These are phyloP conservation scores for Monilinia fructicola DNA, from an alignment of 2,329 filamentous ascomycete genomes.

Conservation along the genomic window DNA sequence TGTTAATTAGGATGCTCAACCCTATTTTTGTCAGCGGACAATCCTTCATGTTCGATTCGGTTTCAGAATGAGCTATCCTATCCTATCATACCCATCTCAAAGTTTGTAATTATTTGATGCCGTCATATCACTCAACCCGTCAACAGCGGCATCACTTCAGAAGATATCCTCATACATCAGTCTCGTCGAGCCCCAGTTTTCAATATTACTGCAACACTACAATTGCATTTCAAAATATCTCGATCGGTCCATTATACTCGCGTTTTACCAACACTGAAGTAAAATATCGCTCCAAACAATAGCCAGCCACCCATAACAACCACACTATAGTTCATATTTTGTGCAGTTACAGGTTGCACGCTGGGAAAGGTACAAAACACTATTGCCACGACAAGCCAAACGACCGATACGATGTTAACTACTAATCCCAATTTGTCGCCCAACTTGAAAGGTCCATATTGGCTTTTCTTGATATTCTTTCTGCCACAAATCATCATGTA, in stretches of 20 bases:
- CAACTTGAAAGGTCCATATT: constrained; percentile 40
- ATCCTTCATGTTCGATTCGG: not conserved
- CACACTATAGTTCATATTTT: constrained; percentile 50
- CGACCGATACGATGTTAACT: constrained; percentile 45
- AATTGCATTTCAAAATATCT: constrained; percentile 10
- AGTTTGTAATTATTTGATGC: not conserved
- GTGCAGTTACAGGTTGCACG: constrained; percentile 43
- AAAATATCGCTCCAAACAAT: constrained; percentile 42
- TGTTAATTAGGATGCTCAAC: not conserved
- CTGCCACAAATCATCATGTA: constrained; percentile 45
- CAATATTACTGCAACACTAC: not conserved
- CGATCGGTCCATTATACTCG: constrained; percentile 36
- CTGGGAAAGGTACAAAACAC: constrained; percentile 49
- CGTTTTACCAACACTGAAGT: constrained; percentile 36
- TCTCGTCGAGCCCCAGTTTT: no score
- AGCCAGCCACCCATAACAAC: constrained; percentile 47
- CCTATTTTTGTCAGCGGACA: not conserved
- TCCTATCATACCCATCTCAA: not conserved
- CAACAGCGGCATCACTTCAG: not conserved
- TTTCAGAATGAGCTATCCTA: not conserved
- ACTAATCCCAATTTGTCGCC: constrained; percentile 39
- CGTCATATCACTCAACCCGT: not conserved
- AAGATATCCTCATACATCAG: no score
- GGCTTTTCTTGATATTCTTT: constrained; percentile 30
- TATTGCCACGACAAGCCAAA: constrained; percentile 48